Base-by-base conservation (phyloP, 768 basidiomycete species). In the Mycena amicta region DNA sequence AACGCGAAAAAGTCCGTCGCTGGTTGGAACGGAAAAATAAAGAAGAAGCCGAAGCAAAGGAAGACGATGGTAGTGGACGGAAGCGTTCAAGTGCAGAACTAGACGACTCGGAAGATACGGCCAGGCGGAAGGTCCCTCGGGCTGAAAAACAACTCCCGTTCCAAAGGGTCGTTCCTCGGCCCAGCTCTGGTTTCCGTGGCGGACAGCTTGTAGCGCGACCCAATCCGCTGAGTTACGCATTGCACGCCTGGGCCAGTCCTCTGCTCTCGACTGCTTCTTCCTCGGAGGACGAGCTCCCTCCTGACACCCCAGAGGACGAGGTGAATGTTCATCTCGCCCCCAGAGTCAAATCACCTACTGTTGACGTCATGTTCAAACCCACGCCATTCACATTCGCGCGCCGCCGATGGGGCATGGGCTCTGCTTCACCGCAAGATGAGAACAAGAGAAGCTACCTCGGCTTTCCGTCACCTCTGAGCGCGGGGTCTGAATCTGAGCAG, bases 401-500 rank as follows among this genome's bases (percentile, higher is more conserved):
- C 64, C 81, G 83, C 53, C 81, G 85, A 57, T 87, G 86, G 86
- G 80, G n/a, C n/a, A n/a, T n/a, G n/a, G n/a, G n/a, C n/a, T n/a
- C n/a, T n/a, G n/a, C n/a, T n/a, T n/a, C n/a, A n/a, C n/a, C 75
- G 55, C 72, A 71, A 40, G 69, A 71, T 57, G 75, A 72, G 59
- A 63, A 63, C 6, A 70, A 59, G 40, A 63, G 54, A n/a, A n/a
- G n/a, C n/a, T n/a, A n/a, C n/a, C n/a, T n/a, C n/a, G n/a, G n/a
- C n/a, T n/a, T n/a, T n/a, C 13, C 43, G 6, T 45, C 43, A 8
- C 43, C 43, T 37, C 33, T 37, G 33, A 37, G 33, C 33, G 33
- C 8, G 8, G 8, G 8, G 18, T 37, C 33, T 37, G 33, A 37
- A 16, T 16, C 20, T 13, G 43, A 45, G 43, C 13, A 23, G 13